phyloP scores from a whole-genome alignment of 1,284 basidiomycete species.

The Boletus hoseneyae region DNA sequence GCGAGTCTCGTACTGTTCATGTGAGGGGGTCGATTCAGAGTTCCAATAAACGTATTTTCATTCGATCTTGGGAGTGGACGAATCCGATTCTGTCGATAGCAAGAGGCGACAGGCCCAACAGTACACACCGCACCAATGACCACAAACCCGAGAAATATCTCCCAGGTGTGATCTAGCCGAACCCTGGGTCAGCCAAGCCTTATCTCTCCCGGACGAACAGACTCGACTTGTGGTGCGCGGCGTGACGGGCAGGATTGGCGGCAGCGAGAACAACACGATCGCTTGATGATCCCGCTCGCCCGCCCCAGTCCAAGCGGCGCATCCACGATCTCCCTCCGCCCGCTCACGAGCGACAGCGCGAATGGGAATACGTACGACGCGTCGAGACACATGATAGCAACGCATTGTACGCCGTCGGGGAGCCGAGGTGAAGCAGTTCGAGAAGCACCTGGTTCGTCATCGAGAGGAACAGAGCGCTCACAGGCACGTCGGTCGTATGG shows the following conservation, averaged over 20 bases:
- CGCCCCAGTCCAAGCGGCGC: constrained; percentile 45
- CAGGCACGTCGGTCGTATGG: constrained; percentile 49
- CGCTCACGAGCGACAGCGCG: constrained; percentile 41
- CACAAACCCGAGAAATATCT: constrained; percentile 59
- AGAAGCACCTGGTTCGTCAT: constrained; percentile 52
- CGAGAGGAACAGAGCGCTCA: constrained; percentile 58
- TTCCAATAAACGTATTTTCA: no score
- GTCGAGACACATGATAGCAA: constrained; percentile 56
- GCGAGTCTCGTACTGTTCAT: no score
- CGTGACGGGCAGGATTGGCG: constrained; percentile 48
- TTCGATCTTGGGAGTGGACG: no score
- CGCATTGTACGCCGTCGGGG: constrained; percentile 53
- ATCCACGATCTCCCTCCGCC: constrained; percentile 38
- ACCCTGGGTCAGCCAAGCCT: constrained; percentile 7
- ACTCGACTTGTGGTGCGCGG: constrained; percentile 43
- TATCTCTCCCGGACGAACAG: no score
- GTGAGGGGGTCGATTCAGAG: no score
- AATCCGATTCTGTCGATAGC: no score
- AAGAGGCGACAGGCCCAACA: no score
- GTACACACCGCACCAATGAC: constrained; percentile 54
- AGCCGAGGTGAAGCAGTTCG: constrained; percentile 53
- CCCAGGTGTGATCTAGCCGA: constrained; percentile 53
- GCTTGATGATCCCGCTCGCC: constrained; percentile 43
- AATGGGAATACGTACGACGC: constrained; percentile 53
- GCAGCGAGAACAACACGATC: constrained; percentile 57